Evolutionary conservation across 2,329 filamentous ascomycete genomes (phyloP).

Genomic region (Colletotrichum sp.): DNA sequence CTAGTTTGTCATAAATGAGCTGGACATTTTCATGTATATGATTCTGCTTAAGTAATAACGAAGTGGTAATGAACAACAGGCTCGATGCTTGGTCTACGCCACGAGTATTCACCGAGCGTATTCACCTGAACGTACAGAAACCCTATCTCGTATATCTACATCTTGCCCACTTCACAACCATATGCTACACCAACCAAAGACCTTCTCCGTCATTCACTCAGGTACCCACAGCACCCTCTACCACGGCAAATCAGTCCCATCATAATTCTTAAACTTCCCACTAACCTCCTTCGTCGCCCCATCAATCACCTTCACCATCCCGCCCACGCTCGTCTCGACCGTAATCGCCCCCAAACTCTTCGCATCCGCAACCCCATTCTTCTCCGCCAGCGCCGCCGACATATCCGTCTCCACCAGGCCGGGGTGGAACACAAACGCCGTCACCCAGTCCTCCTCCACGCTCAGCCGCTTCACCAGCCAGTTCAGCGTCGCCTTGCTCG

Average conservation of each 20-base stretch:
- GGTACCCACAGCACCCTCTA: background rate
- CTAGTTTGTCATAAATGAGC: background rate
- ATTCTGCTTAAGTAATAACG: background rate
- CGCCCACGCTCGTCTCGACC: slow-evolving; percentile 21
- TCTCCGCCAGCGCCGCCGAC: background rate
- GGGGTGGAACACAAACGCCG: slow-evolving; percentile 22
- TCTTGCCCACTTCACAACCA: background rate
- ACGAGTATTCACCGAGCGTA: accelerated
- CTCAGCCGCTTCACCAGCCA: slow-evolving; percentile 22
- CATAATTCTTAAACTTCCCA: slow-evolving; percentile 17
- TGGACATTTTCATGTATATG: background rate
- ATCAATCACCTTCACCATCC: background rate
- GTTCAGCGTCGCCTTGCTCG: slow-evolving; percentile 24
- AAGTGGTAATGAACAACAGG: accelerated
- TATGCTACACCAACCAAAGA: background rate
- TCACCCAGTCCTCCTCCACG: slow-evolving; percentile 30
- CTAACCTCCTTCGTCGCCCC: slow-evolving; percentile 1
- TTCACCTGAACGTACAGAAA: background rate
- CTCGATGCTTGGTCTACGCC: accelerated
- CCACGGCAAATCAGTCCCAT: slow-evolving; percentile 16
- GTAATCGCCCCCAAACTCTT: slow-evolving; percentile 14
- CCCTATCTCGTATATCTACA: background rate
- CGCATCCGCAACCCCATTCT: background rate
- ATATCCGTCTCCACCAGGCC: slow-evolving; percentile 20
- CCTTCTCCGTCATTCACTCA: too few relatives aligned